These are phyloP conservation scores for Alternaria brassicae DNA, from an alignment of 2,329 filamentous ascomycete species.

Conservation along the genomic window DNA sequence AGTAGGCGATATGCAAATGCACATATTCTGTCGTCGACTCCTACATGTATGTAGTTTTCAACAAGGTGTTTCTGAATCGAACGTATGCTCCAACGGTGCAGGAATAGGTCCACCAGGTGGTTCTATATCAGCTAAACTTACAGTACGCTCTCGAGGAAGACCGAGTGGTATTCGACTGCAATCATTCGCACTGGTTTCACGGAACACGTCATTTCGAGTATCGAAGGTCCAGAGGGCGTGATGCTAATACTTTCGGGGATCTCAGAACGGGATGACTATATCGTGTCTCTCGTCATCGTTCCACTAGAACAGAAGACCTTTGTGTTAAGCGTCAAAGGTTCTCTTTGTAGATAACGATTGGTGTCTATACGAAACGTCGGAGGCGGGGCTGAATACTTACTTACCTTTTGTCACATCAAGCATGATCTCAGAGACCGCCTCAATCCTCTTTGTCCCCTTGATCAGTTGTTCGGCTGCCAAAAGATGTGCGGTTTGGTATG, in stretches of 20 bases:
- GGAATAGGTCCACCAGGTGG: not conserved
- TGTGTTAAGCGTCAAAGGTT: not conserved
- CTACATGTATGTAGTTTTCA: not conserved
- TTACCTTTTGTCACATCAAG: slow-evolving; percentile 13
- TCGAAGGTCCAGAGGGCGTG: slow-evolving; percentile 5
- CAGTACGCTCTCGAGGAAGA: slow-evolving; percentile 1
- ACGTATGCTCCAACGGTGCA: not conserved
- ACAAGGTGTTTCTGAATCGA: not conserved
- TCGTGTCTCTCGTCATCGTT: not conserved
- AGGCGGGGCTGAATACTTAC: not conserved
- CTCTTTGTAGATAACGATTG: not conserved
- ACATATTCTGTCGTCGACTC: slow-evolving; percentile 1
- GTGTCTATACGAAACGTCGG: not conserved
- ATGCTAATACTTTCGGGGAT: not conserved
- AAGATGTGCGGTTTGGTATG: slow-evolving; percentile 8
- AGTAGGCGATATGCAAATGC: not conserved
- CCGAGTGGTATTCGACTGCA: not conserved
- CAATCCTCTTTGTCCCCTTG: slow-evolving; percentile 10
- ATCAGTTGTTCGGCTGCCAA: slow-evolving; percentile 9
- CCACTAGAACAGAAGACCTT: not conserved
- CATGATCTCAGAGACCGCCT: slow-evolving; percentile 11
- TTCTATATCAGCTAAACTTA: not conserved
- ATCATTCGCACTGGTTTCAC: not conserved
- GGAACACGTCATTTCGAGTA: not conserved
- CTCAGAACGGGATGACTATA: not conserved